A percentile compares a stretch with the other conserved stretches of the same genome.
Evolutionary conservation across 2,329 filamentous ascomycete species (phyloP).

Genomic region (Alternaria sp.): DNA sequence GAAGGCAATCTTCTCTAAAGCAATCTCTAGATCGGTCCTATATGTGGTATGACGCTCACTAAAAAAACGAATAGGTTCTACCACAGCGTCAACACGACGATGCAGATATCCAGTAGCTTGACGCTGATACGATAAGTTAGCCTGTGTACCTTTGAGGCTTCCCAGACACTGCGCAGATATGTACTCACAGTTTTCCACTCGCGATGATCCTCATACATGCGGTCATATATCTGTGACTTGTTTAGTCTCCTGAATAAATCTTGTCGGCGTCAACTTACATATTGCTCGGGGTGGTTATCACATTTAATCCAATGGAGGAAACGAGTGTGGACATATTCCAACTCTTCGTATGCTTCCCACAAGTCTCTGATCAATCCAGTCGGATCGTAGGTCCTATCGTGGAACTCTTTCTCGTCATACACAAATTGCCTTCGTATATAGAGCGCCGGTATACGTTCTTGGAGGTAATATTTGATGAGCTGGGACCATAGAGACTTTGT

Average conservation of each 20-base stretch:
- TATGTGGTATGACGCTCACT: neutral
- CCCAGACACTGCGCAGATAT: neutral
- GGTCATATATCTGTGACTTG: neutral
- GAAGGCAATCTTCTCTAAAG: neutral
- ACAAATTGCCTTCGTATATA: neutral
- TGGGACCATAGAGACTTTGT: neutral
- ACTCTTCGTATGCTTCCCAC: neutral
- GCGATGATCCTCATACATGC: neutral
- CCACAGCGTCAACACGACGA: neutral
- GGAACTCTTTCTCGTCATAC: neutral
- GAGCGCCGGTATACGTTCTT: neutral
- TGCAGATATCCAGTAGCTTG: neutral
- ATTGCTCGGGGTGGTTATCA: neutral
- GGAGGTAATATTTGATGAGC: neutral
- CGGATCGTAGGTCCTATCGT: neutral
- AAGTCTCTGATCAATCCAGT: neutral
- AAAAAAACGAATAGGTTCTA: no score
- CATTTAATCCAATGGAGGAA: neutral
- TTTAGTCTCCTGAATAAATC: neutral
- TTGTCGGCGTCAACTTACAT: neutral
- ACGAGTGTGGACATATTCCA: neutral
- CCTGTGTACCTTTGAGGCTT: neutral
- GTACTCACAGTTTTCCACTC: neutral
- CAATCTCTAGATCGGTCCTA: neutral
- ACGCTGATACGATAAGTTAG: neutral